These are phyloP conservation scores for Viscum album DNA, from an alignment of 177 flowering plant genomes.

Conservation along the genomic window DNA sequence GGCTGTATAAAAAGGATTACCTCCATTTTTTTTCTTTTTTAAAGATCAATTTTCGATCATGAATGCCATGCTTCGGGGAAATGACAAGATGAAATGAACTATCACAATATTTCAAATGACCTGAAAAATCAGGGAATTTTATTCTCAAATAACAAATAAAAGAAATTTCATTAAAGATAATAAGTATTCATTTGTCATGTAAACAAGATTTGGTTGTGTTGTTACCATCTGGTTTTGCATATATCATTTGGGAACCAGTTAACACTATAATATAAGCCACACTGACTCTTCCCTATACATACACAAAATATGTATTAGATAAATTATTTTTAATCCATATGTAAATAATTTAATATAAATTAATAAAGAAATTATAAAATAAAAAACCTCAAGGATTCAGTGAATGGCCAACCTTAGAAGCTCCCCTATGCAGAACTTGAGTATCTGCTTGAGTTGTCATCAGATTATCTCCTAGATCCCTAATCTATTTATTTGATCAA, in stretches of 20 bases:
- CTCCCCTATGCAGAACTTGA: no score
- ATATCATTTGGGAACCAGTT: slow-evolving; percentile 46
- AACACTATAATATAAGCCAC: slow-evolving; percentile 77
- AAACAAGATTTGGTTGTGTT: neutral
- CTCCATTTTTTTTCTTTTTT: slow-evolving; percentile 84
- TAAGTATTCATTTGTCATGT: neutral
- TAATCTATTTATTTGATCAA: no score
- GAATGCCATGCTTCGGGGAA: slow-evolving; percentile 78
- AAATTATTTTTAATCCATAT: no score
- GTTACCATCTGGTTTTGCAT: slow-evolving; percentile 70
- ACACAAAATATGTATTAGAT: no score
- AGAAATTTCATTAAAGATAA: neutral
- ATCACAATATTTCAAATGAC: slow-evolving; percentile 59
- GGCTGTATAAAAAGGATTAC: slow-evolving; percentile 35
- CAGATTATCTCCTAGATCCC: no score
- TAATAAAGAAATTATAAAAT: no score
- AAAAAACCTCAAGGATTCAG: no score
- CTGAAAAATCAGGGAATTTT: slow-evolving; percentile 25
- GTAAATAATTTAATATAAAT: no score
- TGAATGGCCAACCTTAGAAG: no score
- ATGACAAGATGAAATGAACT: slow-evolving; percentile 75
- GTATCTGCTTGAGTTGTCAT: no score
- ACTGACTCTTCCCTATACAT: slow-evolving; percentile 60
- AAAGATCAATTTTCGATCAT: slow-evolving; percentile 89
- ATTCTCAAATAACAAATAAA: neutral